Base-by-base conservation (phyloP, 768 basidiomycete genomes). In the Boletus vinaceobasis region DNA sequence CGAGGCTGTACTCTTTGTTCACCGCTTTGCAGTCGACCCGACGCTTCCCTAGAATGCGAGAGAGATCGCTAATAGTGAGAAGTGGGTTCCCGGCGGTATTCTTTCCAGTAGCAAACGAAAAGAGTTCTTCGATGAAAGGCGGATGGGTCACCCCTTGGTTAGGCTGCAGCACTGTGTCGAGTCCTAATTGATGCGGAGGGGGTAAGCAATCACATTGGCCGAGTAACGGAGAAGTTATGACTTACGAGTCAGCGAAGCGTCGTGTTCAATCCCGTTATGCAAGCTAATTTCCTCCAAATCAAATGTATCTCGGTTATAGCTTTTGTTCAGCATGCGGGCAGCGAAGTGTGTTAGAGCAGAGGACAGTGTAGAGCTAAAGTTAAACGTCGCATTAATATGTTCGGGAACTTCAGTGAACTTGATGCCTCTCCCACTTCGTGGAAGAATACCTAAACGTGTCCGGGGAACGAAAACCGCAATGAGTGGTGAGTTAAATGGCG, bases 341-440 rank as follows among this genome's bases (percentile, higher is more conserved):
- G 78, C 75, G 63, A 72, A 81, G 49, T 79, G 80, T 27, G 84
- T 79, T 0, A 84, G 81, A 64, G 79, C 88, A 62, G 73, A 76
- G 62, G 82, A 84, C 73, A 90, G 88, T 1, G 81, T 77, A 1
- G 85, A 74, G 6, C 81, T 74, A 52, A 90, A 88, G 71, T 91
- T 91, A 75, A 77, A 91, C 1, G 85, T 82, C 26, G 73, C 46
- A 1, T 76, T 75, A 60, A 87, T 72, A 7, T 62, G 70, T 6
- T 48, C 38, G 5, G 58, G 63, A 21, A 78, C 50, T 26, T 79
- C 71, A 14, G 60, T 61, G 60, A 90, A 91, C 11, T 76, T 75
- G 67, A 93, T 85, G 57, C 82, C 82, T 48, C 70, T 82, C 19
- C 90, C 90, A 77, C 83, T 78, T 40, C 73, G 85, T 0, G 90